Base-by-base conservation (phyloP, 768 basidiomycete genomes). In the Cyclocybe cylindracea region DNA sequence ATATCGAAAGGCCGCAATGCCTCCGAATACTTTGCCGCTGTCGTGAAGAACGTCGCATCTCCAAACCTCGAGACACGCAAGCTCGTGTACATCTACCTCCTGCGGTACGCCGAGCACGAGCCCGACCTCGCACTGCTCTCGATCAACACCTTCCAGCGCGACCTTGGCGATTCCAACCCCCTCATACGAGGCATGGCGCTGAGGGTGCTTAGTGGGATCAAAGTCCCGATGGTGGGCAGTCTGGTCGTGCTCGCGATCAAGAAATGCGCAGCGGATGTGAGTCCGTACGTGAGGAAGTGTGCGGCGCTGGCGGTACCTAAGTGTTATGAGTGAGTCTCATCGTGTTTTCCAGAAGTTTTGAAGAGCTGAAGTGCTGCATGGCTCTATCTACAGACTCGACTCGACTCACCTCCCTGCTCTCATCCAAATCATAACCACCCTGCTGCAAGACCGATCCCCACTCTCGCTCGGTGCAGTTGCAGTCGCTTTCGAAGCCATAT, bases 141-240 rank as follows among this genome's bases (percentile, higher is more conserved):
- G 2, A 96, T 99, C 75, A 99, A 99, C 72, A 96, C 96, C 1
- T 98, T 98, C 66, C 97, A 99, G 69, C 93, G 92, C 69, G 97
- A 99, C 71, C 77, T 99, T 31, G 85, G 87, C 4, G 97, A 98
- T 62, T 76, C 86, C 32, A 97, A 89, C 55, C 96, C 95, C 0
- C 82, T 97, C 61, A 98, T 98, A 52, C 86, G 97, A 16, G 94
- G 94, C 10, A 96, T 98, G 91, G 94, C 96, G 3, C 74, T 99
- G 51, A 81, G 94, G 19, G 95, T 98, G 2, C 78, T 99, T 39
- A 91, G 91, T 50, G 91, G 93, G 6, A 96, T 99, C 66, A 84
- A 85, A 54, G 89, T 98, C 1, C 86, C 88, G 7, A 89, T 92
- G 78, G 91, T 99, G 48, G 89, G 84, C 11, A 85, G 83, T 56